phyloP scores from a whole-genome alignment of 2,329 filamentous ascomycete species.

The Colletotrichum sp. region DNA sequence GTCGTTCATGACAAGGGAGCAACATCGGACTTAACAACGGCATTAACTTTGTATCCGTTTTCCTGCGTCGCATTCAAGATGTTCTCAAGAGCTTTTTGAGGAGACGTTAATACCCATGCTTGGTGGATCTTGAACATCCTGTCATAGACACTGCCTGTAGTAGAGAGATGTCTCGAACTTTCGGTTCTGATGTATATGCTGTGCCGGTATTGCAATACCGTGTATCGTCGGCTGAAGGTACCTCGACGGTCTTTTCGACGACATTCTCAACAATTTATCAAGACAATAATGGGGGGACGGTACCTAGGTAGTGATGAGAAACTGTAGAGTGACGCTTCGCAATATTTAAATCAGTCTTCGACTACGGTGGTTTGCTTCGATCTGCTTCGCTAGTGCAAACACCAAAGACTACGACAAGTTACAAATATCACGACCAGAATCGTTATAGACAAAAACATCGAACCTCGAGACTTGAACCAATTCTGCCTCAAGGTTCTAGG shows the following conservation, averaged over 20 bases:
- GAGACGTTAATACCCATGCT: neutral
- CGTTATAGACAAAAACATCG: neutral
- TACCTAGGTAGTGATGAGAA: neutral
- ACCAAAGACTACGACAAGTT: neutral
- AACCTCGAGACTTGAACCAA: neutral
- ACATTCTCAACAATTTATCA: fast-evolving
- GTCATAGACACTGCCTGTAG: neutral
- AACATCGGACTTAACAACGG: neutral
- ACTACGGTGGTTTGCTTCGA: neutral
- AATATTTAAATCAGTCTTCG: neutral
- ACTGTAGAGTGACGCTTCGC: too few species aligned
- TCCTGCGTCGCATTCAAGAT: neutral
- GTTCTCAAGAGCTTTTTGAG: neutral
- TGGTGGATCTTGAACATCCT: neutral
- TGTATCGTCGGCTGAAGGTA: neutral
- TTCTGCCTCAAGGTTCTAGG: neutral
- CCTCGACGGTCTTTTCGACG: neutral
- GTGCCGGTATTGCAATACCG: neutral
- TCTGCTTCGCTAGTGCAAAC: neutral
- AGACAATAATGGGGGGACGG: neutral
- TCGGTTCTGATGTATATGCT: neutral
- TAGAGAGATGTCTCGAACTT: neutral
- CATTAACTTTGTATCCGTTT: neutral
- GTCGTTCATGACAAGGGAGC: neutral
- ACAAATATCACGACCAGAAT: neutral